Percentiles rank a stretch among this genome's conserved stretches.
Evolutionary conservation across 2,329 filamentous ascomycete genomes (phyloP).

Genomic region (Penicillium corylophilum): DNA sequence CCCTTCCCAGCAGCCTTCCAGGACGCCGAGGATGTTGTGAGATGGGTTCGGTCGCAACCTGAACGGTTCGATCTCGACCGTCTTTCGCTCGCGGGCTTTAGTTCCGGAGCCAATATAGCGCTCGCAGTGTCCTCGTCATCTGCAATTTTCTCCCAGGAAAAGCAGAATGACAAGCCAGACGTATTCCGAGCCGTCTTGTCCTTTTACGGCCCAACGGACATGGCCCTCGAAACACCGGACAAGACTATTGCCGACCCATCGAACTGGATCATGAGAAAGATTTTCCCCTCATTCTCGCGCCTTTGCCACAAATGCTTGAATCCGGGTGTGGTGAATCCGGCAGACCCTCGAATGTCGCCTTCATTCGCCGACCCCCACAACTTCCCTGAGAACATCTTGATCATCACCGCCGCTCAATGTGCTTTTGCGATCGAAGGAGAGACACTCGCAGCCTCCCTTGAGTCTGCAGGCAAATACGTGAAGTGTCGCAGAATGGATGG

Average conservation of each 20-base stretch:
- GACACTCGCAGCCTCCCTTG: slow-evolving; percentile 21
- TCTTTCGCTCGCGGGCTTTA: slow-evolving; percentile 42
- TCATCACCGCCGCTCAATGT: slow-evolving; percentile 27
- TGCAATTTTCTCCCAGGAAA: slow-evolving; percentile 6
- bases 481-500: slow-evolving; percentile 28
- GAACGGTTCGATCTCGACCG: slow-evolving; percentile 29
- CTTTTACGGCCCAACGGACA: slow-evolving; percentile 31
- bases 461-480: slow-evolving; percentile 9
- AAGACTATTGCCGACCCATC: slow-evolving; percentile 12
- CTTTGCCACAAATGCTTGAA: slow-evolving; percentile 26
- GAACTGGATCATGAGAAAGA: slow-evolving; percentile 20
- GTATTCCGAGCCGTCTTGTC: slow-evolving; percentile 28
- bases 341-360: slow-evolving; percentile 29
- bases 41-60: slow-evolving; percentile 31
- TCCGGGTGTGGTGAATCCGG: slow-evolving; percentile 1
- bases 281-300: slow-evolving; percentile 24
- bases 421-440: slow-evolving; percentile 27
- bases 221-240: slow-evolving; percentile 13
- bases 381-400: slow-evolving; percentile 23
- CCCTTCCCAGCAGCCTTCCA: slow-evolving; percentile 40
- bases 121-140: slow-evolving; percentile 27
- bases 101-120: slow-evolving; percentile 42
- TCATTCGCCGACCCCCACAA: slow-evolving; percentile 13
- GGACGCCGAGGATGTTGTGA: slow-evolving; percentile 36
- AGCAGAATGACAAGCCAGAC: background rate